Conservation (phyloP, 1,139 yeast species). For the Petasospora rhodanensis region DNA sequence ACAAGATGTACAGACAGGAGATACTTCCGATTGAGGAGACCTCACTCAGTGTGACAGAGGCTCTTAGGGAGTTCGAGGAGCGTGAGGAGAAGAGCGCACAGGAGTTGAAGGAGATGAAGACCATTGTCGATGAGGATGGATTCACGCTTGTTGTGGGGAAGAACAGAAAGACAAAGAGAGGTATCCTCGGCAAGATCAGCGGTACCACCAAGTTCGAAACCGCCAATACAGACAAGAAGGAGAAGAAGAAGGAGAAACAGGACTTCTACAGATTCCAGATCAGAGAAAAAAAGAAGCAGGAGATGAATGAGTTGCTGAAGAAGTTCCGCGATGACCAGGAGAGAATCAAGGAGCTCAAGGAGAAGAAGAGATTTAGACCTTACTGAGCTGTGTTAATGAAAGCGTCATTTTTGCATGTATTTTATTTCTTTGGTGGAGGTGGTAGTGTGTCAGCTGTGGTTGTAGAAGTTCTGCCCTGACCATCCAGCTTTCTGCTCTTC, state of each 20-base stretch:
- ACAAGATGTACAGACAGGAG: slow-evolving; percentile 24
- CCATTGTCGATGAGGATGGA: slow-evolving; percentile 85
- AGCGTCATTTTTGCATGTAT: too few relatives aligned
- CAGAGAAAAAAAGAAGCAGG: slow-evolving; percentile 87
- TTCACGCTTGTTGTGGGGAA: slow-evolving; percentile 86
- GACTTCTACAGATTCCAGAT: slow-evolving; percentile 97
- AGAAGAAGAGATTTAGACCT: slow-evolving; percentile 80
- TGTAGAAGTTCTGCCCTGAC: slow-evolving; percentile 12
- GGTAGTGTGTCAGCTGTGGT: slow-evolving; percentile 22
- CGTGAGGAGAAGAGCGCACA: slow-evolving; percentile 66
- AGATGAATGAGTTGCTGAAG: slow-evolving; percentile 78
- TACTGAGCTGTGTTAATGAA: too few relatives aligned
- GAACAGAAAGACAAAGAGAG: slow-evolving; percentile 74
- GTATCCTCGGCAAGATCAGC: slow-evolving; percentile 47
- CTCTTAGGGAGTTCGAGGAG: slow-evolving; percentile 63
- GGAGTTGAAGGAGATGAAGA: slow-evolving; percentile 50
- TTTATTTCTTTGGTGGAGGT: slow-evolving; percentile 30
- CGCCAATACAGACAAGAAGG: slow-evolving; percentile 36
- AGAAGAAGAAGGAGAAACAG: slow-evolving; percentile 74
- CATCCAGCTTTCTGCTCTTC: slow-evolving; percentile 27
- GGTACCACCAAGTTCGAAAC: slow-evolving; percentile 37
- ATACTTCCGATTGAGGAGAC: slow-evolving; percentile 33
- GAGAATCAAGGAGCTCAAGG: slow-evolving; percentile 71
- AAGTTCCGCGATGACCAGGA: slow-evolving; percentile 92
- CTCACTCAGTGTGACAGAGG: slow-evolving; percentile 48